Conservation (phyloP, 805 yeast genomes). For the Komagataella phaffii region DNA sequence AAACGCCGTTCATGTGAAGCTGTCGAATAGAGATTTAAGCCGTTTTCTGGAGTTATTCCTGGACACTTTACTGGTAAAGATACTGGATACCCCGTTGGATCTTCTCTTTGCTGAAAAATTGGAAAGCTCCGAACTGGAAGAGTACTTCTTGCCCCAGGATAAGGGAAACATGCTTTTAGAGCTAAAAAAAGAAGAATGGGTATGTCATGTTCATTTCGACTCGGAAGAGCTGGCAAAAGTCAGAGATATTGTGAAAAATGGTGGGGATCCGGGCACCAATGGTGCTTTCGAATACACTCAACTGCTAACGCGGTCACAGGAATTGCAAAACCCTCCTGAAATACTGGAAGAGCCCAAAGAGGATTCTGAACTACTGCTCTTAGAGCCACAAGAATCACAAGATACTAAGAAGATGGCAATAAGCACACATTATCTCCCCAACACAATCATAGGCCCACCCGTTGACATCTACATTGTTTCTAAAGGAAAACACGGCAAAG, state of each 20-base stretch:
- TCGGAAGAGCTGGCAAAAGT: not conserved
- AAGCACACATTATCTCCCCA: not conserved
- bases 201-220: not conserved
- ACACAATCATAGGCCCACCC: not conserved
- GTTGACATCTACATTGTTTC: not conserved
- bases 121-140: not conserved
- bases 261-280: not conserved
- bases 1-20: not conserved
- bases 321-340: not conserved
- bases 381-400: not conserved
- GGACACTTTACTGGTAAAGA: not conserved
- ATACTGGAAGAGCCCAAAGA: not conserved
- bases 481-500: not conserved
- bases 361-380: not conserved
- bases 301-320: not conserved
- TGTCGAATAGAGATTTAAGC: not conserved
- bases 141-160: not conserved
- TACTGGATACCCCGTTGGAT: not conserved
- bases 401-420: not conserved
- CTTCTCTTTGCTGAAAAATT: not conserved
- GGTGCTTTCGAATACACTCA: not conserved
- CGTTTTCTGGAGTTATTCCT: not conserved
- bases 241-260: not conserved
- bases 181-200: not conserved
- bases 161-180: not conserved